A percentile compares a stretch with the other conserved stretches of the same genome.
phyloP scores from a whole-genome alignment of 2,329 filamentous ascomycete species.

The Emmonsia crescens region DNA sequence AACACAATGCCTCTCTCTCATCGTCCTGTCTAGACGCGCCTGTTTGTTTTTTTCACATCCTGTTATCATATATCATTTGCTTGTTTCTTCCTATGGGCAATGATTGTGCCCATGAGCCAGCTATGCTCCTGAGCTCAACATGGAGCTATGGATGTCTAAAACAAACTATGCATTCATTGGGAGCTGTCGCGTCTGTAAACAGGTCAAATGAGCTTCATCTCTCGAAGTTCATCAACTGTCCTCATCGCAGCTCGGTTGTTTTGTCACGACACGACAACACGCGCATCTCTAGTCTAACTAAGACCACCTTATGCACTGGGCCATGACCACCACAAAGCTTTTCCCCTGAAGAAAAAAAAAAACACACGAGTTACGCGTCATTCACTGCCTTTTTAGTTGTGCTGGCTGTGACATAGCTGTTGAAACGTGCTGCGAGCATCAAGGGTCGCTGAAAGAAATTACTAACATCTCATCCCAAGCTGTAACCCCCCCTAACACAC shows the following conservation, averaged over 20 bases:
- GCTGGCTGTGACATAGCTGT: neutral
- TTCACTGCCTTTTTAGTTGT: neutral
- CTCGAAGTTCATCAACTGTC: neutral
- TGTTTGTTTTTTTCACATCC: conserved; percentile 5
- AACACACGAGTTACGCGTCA: neutral
- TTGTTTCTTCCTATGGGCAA: neutral
- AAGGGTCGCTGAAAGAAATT: neutral
- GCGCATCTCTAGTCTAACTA: neutral
- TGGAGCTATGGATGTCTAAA: neutral
- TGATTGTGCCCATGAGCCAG: neutral
- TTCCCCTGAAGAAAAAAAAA: neutral
- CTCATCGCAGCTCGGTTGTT: neutral
- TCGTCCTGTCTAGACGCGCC: neutral
- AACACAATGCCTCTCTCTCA: neutral
- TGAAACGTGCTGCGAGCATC: neutral
- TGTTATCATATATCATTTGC: too few relatives aligned
- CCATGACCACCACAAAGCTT: neutral
- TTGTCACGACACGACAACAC: neutral
- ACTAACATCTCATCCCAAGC: neutral
- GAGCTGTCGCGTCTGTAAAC: neutral
- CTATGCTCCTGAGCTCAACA: neutral
- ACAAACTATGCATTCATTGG: neutral
- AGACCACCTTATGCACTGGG: neutral
- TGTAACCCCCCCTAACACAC: neutral
- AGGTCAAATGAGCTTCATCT: neutral